phyloP scores from a whole-genome alignment of 2,329 filamentous ascomycete species.

The Colletotrichum coccodes region DNA sequence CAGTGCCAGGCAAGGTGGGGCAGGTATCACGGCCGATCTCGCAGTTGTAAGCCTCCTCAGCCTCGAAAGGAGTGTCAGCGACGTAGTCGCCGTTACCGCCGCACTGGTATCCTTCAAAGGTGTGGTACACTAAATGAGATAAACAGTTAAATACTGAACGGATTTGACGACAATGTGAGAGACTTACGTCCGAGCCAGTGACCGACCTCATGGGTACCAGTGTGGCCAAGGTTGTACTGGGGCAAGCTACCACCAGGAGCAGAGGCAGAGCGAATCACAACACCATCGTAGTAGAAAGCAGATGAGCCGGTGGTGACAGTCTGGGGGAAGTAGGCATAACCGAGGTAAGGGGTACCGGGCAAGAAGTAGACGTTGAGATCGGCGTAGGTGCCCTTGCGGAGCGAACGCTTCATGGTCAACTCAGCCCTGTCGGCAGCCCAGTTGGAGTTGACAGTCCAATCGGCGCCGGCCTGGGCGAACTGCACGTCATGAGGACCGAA shows the following conservation, averaged over 20 bases:
- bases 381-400: conserved; percentile 53
- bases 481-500: conserved; percentile 54
- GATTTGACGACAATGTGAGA: neutral
- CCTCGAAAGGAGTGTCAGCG: conserved; percentile 52
- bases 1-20: conserved; percentile 42
- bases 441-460: conserved; percentile 57
- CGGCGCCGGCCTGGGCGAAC: conserved; percentile 55
- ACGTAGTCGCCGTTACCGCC: conserved; percentile 49
- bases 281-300: conserved; percentile 51
- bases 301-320: conserved; percentile 37
- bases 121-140: conserved; percentile 50
- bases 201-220: conserved; percentile 54
- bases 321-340: conserved; percentile 58
- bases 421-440: conserved; percentile 55
- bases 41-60: conserved; percentile 46
- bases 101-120: conserved; percentile 54
- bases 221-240: conserved; percentile 47
- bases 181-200: conserved; percentile 55
- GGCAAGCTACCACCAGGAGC: conserved; percentile 49
- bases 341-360: conserved; percentile 49
- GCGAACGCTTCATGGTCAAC: conserved; percentile 54
- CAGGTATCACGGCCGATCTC: conserved; percentile 48
- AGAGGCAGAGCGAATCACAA: conserved; percentile 47
- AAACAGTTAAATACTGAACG: neutral
- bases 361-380: conserved; percentile 60